Base-by-base conservation (phyloP, 768 basidiomycete species). In the Sarcomyxa edulis region DNA sequence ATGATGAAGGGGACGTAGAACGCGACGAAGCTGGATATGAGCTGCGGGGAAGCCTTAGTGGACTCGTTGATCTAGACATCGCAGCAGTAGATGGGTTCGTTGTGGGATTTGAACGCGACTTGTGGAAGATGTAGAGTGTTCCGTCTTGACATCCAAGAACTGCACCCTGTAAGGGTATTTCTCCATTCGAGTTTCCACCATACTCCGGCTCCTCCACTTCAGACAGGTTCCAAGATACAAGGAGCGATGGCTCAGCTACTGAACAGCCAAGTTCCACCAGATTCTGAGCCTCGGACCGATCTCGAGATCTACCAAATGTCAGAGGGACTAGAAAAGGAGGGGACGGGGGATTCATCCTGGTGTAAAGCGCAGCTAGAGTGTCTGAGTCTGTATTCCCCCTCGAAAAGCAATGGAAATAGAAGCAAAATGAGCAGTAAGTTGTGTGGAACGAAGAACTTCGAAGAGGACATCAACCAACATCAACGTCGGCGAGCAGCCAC, bases 101-200 rank as follows among this genome's bases (percentile, higher is more conserved):
- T 31, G 52, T 6, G 2, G 37, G 47, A n/a, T n/a, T n/a, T n/a
- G n/a, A n/a, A n/a, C n/a, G n/a, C n/a, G n/a, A n/a, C n/a, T n/a
- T n/a, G 26, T 52, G 60, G 36, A 72, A 64, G 16, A 70, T 55
- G 52, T 69, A 72, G 32, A 72, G 40, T 14, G 65, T 64, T 25
- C 65, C 68, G 46, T 74, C 69, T 37, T 65, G 48, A 40, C 69
- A 69, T 4, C 69, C 70, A 37, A 71, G 42, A 2, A 64, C 55
- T 26, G 61, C 50, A 6, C 59, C 58, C 26, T 47, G 49, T n/a
- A 42, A 36, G 16, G 43, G 37, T 5, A 29, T 25, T 4, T 29
- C 46, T 4, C 42, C 53, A 5, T 43, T 28, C 19, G 22, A 35
- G n/a, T n/a, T 24, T 16, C 8, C 12, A 31, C 44, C 26, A 33